Base-by-base conservation (phyloP, 2,329 filamentous ascomycete genomes). In the Arachnopeziza araneosa region DNA sequence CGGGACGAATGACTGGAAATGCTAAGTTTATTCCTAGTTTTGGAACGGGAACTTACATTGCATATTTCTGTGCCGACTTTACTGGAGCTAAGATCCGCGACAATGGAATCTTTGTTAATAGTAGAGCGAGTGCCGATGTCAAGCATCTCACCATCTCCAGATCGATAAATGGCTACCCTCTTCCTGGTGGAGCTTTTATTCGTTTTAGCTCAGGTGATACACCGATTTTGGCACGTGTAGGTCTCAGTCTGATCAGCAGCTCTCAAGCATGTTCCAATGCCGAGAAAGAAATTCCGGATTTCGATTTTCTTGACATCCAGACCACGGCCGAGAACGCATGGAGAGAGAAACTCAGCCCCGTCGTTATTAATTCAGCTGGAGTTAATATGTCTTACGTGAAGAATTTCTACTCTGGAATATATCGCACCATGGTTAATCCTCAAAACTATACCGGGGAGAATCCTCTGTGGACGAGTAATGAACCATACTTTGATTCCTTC, bases 361-460 rank as follows among this genome's bases (percentile, higher is more conserved):
- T 90, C 52, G 75, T 75, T 1, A 72, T 90, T 5, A 78, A 85
- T 49, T 76, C 69, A 0, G 76, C 79, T 0, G 82, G 83, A 4
- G 83, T 85, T 1, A 79, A 81, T 60, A 69, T 76, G 9, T 79
- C 81, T 0, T 69, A 87, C 1, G 75, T 86, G 60, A 83, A 73
- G n/a, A 81, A 83, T 21, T 89, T 91, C 66, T 90, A 87, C 79
- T 88, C 84, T 51, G 87, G 86, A 2, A 79, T 86, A n/a, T 91
- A 91, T 69, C 78, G 87, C n/a, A 81, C 84, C 2, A 83, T 90
- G 81, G 83, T 90, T 62, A 87, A 83, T 56, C 88, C 88, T 1
- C 87, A 90, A 67, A 88, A 90, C 67, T 90, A 89, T 66, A 90
- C 88, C 0, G 85, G 85, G 0, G 88, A 91, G 70, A 91, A 90